phyloP scores from a whole-genome alignment of 768 basidiomycete species.

The Pleurotus giganteus region DNA sequence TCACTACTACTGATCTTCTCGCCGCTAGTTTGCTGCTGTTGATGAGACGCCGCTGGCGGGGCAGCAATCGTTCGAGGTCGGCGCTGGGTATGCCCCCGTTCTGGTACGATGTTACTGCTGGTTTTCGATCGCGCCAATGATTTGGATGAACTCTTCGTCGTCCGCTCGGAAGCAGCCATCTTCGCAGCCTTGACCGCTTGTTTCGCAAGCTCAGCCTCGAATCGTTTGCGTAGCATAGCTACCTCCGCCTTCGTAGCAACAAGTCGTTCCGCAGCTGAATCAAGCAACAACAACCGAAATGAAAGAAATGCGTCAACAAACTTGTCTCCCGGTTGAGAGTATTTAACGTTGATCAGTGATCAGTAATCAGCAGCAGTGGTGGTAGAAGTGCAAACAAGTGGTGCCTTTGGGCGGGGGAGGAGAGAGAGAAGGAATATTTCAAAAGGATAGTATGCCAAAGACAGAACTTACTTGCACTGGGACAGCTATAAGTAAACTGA shows the following conservation, averaged over 20 bases:
- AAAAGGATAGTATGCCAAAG: slow-evolving; percentile 13
- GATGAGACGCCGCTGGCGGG: slow-evolving; percentile 1
- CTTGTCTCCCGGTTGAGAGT: slow-evolving; percentile 6
- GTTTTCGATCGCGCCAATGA: slow-evolving; percentile 29
- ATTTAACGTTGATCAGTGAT: slow-evolving; percentile 11
- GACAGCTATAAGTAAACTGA: slow-evolving; percentile 61
- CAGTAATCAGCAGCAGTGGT: no score
- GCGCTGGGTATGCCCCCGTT: slow-evolving; percentile 38
- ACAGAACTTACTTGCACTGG: slow-evolving; percentile 69
- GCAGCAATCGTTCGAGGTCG: slow-evolving; percentile 26
- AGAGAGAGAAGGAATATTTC: slow-evolving; percentile 17
- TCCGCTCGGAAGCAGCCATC: slow-evolving; percentile 37
- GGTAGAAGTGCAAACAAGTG: no score
- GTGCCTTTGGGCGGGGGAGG: no score
- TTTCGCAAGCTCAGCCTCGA: slow-evolving; percentile 71
- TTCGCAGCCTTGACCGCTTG: slow-evolving; percentile 66
- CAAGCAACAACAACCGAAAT: slow-evolving; percentile 11
- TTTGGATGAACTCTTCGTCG: slow-evolving; percentile 23
- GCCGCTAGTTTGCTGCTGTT: slow-evolving; percentile 12
- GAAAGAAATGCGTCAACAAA: slow-evolving; percentile 14
- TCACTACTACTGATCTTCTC: slow-evolving; percentile 29
- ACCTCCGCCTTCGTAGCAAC: slow-evolving; percentile 70
- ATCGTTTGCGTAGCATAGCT: slow-evolving; percentile 57
- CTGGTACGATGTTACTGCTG: no score
- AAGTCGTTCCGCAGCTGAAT: slow-evolving; percentile 69